Conservation (phyloP, 306 rosid species). For the Quercus dentata region DNA sequence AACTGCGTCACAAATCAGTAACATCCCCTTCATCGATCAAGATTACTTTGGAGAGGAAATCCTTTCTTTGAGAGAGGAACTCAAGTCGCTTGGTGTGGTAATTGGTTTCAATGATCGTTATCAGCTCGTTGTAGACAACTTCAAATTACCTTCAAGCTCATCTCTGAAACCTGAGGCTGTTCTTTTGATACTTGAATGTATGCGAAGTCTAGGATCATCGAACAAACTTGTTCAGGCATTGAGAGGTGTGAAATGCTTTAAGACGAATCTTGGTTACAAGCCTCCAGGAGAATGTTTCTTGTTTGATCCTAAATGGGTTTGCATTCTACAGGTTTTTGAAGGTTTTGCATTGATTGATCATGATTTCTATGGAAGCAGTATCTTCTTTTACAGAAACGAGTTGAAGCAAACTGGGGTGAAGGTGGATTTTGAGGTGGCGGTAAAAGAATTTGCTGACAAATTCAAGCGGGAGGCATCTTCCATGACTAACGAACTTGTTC, state of each 20-base stretch:
- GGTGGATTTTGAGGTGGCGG: slow-evolving; percentile 54
- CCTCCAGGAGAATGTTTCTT: slow-evolving; percentile 50
- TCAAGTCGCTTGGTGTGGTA: slow-evolving; percentile 55
- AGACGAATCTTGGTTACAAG: slow-evolving; percentile 55
- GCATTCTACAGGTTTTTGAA: slow-evolving; percentile 43
- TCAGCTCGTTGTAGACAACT: slow-evolving; percentile 37
- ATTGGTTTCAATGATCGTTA: slow-evolving; percentile 29
- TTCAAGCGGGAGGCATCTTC: slow-evolving; percentile 40
- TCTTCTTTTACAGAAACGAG: slow-evolving; percentile 26
- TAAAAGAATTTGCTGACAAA: slow-evolving; percentile 23
- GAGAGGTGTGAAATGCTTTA: slow-evolving; percentile 22
- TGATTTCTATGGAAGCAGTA: slow-evolving; percentile 34
- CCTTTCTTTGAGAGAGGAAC: slow-evolving; percentile 35
- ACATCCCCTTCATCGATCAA: slow-evolving; percentile 49
- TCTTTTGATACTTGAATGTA: slow-evolving; percentile 44
- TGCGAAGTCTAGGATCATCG: background rate
- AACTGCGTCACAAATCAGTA: slow-evolving; percentile 31
- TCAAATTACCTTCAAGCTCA: slow-evolving; percentile 39
- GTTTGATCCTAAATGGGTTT: slow-evolving; percentile 50
- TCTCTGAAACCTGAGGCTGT: slow-evolving; percentile 37
- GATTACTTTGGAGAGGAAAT: slow-evolving; percentile 50
- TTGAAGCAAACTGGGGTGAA: slow-evolving; percentile 46
- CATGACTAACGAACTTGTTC: slow-evolving; percentile 34
- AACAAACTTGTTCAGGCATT: slow-evolving; percentile 30
- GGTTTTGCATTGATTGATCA: slow-evolving; percentile 50